Evolutionary conservation across 139 green algal genomes (phyloP), one percentile per base, ranked within the genome.

Genomic region (Closterium sp.): DNA sequence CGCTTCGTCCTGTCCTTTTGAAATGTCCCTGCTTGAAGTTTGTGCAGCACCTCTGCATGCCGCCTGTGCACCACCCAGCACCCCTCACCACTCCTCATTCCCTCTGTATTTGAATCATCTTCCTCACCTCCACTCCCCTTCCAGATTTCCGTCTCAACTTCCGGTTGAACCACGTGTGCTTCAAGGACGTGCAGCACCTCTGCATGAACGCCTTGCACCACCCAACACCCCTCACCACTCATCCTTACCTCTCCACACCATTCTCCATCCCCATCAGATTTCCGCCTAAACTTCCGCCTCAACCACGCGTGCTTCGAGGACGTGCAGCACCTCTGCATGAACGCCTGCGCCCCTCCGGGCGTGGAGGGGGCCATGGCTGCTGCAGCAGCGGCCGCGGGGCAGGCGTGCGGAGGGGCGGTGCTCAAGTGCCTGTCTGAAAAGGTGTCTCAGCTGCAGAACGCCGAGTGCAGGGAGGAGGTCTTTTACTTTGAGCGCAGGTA

Each of bases 391-490:
- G 85, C 21, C 94, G 97, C 93, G 93, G 22, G 30, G 28, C 94
- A 97, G 93, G 91, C 96, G 1, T 98, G 97, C 79, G 95, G 96
- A 17, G 97, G 97, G 70, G 95, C 92, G 22, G 97, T 98, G 87
- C 96, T 98, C 92, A 96, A 95, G 87, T 99, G 97, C 96, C 94
- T 99, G 91, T n/a, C n/a, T n/a, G n/a, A n/a, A n/a, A n/a, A n/a
- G n/a, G n/a, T n/a, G n/a, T n/a, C n/a, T n/a, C n/a, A n/a, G n/a
- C n/a, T n/a, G n/a, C n/a, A n/a, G n/a, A n/a, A n/a, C n/a, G n/a
- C n/a, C n/a, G n/a, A n/a, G 4, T 98, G 97, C 95, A 94, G 95
- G 30, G 95, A 97, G 88, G 96, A 98, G 96, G 95, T 98, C 13
- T 96, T 97, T 85, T 97, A 97, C 92, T 97, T 97, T 86, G 94